Evolutionary conservation across 805 yeast genomes (phyloP), one percentile per base, ranked within the genome.

Genomic region (Saccharomycopsis javanensis): DNA sequence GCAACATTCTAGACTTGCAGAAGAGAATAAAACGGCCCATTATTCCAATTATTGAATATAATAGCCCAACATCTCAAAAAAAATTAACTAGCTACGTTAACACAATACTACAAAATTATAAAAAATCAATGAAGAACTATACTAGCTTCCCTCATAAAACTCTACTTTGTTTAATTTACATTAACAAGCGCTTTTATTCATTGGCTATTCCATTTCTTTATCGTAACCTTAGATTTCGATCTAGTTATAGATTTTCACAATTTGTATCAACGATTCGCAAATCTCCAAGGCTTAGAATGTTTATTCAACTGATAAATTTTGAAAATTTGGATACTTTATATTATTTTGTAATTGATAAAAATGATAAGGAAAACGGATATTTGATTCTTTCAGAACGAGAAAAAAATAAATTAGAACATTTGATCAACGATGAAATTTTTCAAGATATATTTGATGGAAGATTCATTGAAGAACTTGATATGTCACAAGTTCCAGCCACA

Each of bases 201-300:
- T 70, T 80, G 5, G 77, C 84, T 1, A 79, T 81, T 62, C 76
- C 76, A 4, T 72, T 75, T 25, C 68, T 88, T 10, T 89, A 87
- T 67, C 65, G 71, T 13, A 60, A 69, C 6, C 81, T 91, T 3
- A 60, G 64, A 13, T 78, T 89, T 62, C 78, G 81, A 0, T 82
- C 95, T 1, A 83, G 91, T 5, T 89, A 86, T 66, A 72, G 96
- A 46, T 79, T 87, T 50, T 94, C 88, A 0, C 96, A 89, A 68
- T 83, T 89, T 64, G 81, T 89, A 4, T 76, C 90, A 1, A 76
- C 82, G 4, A 68, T 89, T n/a, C 73, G 86, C 50, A 72, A 78
- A 55, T 77, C 79, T 61, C 75, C 79, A 7, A 71, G 72, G 2
- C 75, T 85, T 55, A 90, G 91, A 0, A 64, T 66, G 25, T 74